Percentiles rank a stretch among this genome's conserved stretches.
These are phyloP conservation scores for Debaryomyces hansenii DNA, from an alignment of 805 yeast species.

Conservation along the genomic window DNA sequence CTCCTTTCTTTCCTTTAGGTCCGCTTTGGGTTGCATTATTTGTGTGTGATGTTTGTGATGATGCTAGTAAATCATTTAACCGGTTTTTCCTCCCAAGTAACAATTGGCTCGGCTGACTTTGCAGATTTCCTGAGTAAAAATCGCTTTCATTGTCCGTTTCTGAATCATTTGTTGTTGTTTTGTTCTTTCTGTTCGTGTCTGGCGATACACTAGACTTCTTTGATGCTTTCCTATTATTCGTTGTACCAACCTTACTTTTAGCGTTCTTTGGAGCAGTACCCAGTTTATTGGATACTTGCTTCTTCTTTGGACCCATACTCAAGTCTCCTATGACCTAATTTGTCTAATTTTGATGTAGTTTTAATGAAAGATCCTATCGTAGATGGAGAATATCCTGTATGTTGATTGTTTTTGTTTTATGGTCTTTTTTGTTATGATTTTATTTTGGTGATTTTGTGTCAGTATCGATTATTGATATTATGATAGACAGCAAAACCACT, in stretches of 20 bases:
- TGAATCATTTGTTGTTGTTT: not conserved
- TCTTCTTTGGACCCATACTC: slow-evolving; percentile 10
- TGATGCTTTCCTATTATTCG: not conserved
- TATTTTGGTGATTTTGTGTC: slow-evolving; percentile 4
- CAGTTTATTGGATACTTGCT: slow-evolving; percentile 2
- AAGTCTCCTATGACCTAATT: not conserved
- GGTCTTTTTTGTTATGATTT: slow-evolving; percentile 6
- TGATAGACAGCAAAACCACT: not conserved
- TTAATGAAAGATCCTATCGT: not conserved
- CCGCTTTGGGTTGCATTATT: not conserved
- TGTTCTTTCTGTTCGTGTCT: not conserved
- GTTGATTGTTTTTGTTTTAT: slow-evolving; percentile 11
- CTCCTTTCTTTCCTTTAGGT: not conserved
- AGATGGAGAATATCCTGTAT: slow-evolving; percentile 9
- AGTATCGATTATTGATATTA: not conserved
- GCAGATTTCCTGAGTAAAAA: slow-evolving; percentile 2
- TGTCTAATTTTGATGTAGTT: not conserved
- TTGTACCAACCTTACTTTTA: not conserved
- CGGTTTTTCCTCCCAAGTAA: slow-evolving; percentile 18
- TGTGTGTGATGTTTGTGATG: slow-evolving; percentile 5
- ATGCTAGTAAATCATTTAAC: slow-evolving; percentile 15
- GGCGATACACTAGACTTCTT: not conserved
- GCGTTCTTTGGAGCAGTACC: slow-evolving; percentile 1
- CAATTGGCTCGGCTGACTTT: slow-evolving; percentile 8
- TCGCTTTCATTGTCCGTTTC: not conserved